A percentile compares a stretch with the other conserved stretches of the same genome.
Evolutionary conservation across 257 asterid species (phyloP).

Genomic region (Rauvolfia tetraphylla): DNA sequence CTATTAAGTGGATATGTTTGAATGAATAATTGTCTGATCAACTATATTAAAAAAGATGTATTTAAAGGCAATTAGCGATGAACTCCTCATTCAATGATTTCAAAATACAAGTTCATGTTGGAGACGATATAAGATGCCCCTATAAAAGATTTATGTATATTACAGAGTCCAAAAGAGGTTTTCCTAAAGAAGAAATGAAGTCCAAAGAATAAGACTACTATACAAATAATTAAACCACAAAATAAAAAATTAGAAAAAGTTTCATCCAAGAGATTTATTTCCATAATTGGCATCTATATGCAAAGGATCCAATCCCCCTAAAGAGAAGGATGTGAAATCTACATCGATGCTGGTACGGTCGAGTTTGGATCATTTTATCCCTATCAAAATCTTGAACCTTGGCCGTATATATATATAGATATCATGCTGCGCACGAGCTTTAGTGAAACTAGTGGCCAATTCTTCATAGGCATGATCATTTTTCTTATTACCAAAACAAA

Average conservation of each 20-base stretch:
- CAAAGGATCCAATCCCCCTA: background rate
- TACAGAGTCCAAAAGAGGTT: too few relatives aligned
- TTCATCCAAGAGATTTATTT: background rate
- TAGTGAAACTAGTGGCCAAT: conserved; percentile 6
- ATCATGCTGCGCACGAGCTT: background rate
- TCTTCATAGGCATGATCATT: background rate
- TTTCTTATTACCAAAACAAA: background rate
- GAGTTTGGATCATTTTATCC: conserved; percentile 1
- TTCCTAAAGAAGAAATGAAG: too few relatives aligned
- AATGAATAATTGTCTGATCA: too few relatives aligned
- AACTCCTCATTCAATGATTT: too few relatives aligned
- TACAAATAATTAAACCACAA: too few relatives aligned
- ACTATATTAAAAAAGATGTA: too few relatives aligned
- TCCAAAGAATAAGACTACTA: too few relatives aligned
- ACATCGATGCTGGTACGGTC: background rate
- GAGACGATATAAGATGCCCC: too few relatives aligned
- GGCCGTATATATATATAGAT: background rate
- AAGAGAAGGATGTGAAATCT: conserved; percentile 7
- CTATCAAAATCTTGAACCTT: background rate
- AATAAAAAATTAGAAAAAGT: background rate
- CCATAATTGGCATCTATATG: background rate
- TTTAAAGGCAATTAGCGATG: too few relatives aligned
- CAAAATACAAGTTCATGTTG: too few relatives aligned
- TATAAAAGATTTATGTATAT: too few relatives aligned
- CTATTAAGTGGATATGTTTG: too few relatives aligned